phyloP scores from a whole-genome alignment of 495 filamentous ascomycete genomes.

The Jackrogersella minutella region DNA sequence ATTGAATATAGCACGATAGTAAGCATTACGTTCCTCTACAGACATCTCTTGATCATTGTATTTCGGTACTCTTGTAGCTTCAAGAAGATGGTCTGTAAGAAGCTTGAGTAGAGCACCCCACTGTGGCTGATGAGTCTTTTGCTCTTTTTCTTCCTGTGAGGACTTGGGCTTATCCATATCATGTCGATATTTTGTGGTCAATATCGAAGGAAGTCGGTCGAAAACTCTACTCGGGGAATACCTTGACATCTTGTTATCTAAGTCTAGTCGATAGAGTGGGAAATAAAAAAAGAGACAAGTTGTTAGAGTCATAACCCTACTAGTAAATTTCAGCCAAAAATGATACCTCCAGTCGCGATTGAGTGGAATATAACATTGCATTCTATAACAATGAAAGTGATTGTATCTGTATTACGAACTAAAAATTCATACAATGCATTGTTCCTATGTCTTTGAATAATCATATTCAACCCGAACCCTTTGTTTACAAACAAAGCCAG shows the following conservation, averaged over 20 bases:
- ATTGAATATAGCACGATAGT: not conserved
- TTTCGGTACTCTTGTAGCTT: not conserved
- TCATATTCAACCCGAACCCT: no score
- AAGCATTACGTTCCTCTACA: slow-evolving; percentile 3
- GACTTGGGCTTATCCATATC: not conserved
- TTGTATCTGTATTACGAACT: no score
- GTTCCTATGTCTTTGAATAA: no score
- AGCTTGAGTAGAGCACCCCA: slow-evolving; percentile 1
- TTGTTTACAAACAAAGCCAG: no score
- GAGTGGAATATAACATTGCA: no score
- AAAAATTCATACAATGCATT: no score
- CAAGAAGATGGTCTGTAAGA: not conserved
- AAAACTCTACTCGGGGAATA: not conserved
- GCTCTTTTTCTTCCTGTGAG: not conserved
- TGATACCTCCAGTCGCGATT: no score
- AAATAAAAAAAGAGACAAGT: no score
- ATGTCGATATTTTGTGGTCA: not conserved
- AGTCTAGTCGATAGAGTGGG: no score
- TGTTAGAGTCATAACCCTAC: no score
- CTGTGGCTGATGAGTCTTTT: not conserved
- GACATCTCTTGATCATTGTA: not conserved
- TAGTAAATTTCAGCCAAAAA: no score
- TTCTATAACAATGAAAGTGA: no score
- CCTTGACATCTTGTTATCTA: not conserved
- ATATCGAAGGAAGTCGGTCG: not conserved